Evolutionary conservation across 768 basidiomycete species (phyloP), one percentile per base, ranked within the genome.

Genomic region (Amanita subjunquillea): DNA sequence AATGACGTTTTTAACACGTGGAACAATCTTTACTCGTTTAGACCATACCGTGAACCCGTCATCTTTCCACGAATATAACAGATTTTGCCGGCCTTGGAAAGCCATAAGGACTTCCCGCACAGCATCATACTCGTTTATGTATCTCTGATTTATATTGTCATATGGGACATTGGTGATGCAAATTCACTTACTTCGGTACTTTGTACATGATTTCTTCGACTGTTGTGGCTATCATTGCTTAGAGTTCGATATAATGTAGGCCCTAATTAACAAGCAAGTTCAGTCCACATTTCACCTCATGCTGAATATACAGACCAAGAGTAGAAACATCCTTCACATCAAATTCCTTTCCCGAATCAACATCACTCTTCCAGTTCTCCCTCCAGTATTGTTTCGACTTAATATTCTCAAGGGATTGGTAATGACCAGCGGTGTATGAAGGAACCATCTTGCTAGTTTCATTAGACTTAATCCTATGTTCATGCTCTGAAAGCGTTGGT

Each of bases 61-160:
- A 29, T 69, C 60, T 32, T 63, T 58, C 67, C 71, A 70, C 10
- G 58, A 53, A 6, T 87, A 65, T 58, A 87, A 64, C 37, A 83
- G 67, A 56, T 83, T 88, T 45, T 71, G 75, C 50, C 76, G 73
- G 0, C 90, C 89, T 72, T 91, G 87, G 4, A 91, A 67, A 29
- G 78, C 78, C 64, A 88, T 84, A 10, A 91, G 69, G 2, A 89
- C 70, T 59, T 92, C 90, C 3, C 89, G 77, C 4, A 89, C 83
- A 37, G 83, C 81, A 57, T 90, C 83, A 47, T 80, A 75, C 65
- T 91, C 90, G 48, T 80, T 64, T 23, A 91, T 85, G 55, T 84
- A 84, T 63, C 64, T 78, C 85, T 89, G 15, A 58, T 22, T 30
- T 8, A 15, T 23, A 8, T 30, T 53, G 4, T 50, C 37, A 23